phyloP scores from a whole-genome alignment of 1,284 basidiomycete genomes.

The Rhodotorula sp. region DNA sequence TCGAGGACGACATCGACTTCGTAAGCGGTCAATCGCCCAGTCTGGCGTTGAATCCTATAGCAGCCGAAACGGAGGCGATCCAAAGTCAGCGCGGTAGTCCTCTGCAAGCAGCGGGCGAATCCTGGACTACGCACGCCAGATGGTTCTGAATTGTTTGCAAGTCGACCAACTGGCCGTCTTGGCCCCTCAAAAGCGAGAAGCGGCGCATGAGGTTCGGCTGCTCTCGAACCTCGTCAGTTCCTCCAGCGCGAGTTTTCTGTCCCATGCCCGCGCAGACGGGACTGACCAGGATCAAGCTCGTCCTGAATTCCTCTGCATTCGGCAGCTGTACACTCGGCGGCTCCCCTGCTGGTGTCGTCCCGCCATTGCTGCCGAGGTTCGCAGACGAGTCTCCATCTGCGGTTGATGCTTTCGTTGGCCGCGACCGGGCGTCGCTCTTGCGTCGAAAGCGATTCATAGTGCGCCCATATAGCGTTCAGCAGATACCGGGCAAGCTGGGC shows the following conservation, averaged over 20 bases:
- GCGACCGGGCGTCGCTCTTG: conserved; percentile 26
- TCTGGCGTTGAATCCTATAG: conserved; percentile 22
- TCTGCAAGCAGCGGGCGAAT: background rate
- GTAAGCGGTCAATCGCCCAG: conserved; percentile 18
- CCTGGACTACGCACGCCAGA: conserved; percentile 20
- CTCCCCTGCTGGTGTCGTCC: background rate
- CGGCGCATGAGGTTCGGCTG: conserved; percentile 34
- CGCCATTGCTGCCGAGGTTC: background rate
- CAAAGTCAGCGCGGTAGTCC: background rate
- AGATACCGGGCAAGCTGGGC: no score
- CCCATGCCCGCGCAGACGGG: no score
- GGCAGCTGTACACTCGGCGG: conserved; percentile 12
- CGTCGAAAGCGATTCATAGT: conserved; percentile 32
- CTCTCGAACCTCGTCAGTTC: background rate
- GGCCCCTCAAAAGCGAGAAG: conserved; percentile 26
- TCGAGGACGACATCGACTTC: conserved; percentile 31
- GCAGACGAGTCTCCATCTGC: background rate
- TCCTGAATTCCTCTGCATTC: conserved; percentile 19
- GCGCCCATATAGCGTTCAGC: background rate
- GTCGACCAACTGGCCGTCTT: conserved; percentile 28
- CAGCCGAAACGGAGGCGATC: no score
- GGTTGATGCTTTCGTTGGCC: background rate
- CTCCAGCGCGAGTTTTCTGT: no score
- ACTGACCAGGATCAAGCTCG: conserved; percentile 28
- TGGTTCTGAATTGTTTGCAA: conserved; percentile 23